phyloP scores from a whole-genome alignment of 164 flowering plant species.

The Umbilicus rupestris region DNA sequence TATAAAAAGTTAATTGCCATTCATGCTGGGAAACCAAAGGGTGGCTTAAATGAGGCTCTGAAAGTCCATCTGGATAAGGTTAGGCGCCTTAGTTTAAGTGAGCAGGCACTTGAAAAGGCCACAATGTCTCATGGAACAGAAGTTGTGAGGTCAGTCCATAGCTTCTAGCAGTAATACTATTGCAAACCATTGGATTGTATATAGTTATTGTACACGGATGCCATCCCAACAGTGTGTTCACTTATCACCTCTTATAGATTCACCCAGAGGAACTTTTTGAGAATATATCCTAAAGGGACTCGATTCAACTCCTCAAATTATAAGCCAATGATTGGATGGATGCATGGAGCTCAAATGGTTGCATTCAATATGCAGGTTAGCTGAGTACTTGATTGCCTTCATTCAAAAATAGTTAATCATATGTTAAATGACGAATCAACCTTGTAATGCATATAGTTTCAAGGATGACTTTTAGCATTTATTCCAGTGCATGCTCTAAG shows the following conservation, averaged over 20 bases:
- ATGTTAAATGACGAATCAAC: neutral
- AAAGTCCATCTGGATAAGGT: conserved; percentile 55
- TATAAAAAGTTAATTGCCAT: conserved; percentile 56
- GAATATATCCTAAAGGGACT: conserved; percentile 58
- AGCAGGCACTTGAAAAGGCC: conserved; percentile 60
- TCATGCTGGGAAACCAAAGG: conserved; percentile 70
- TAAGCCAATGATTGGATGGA: conserved; percentile 58
- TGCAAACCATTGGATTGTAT: neutral
- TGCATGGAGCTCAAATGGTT: conserved; percentile 72
- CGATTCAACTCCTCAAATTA: conserved; percentile 59
- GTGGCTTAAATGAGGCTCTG: conserved; percentile 43
- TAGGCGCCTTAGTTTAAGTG: conserved; percentile 74
- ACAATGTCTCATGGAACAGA: conserved; percentile 30
- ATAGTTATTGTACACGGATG: neutral
- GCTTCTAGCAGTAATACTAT: neutral
- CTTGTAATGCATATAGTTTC: neutral
- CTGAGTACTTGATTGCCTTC: neutral
- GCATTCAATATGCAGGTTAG: conserved; percentile 68
- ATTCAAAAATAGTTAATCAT: neutral
- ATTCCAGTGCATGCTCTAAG: neutral
- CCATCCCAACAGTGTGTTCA: neutral
- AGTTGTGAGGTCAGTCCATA: conserved; percentile 42
- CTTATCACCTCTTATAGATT: conserved; percentile 26
- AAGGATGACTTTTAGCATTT: neutral
- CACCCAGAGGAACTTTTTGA: conserved; percentile 49